Percentiles rank a stretch among this genome's conserved stretches.
Conservation (phyloP, 805 yeast genomes). For the Clavispora vitiphila region DNA sequence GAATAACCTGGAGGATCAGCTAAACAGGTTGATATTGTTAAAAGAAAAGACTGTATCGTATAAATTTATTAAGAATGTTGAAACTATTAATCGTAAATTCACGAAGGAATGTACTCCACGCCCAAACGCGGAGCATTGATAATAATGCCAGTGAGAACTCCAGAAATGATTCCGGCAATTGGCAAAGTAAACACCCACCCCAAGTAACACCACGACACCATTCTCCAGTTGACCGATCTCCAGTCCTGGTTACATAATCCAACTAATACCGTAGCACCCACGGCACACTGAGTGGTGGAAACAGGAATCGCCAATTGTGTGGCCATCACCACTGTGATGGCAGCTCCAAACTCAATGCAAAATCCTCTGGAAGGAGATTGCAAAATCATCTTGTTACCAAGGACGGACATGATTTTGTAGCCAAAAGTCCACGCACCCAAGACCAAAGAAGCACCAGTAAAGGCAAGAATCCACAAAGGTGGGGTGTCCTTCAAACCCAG, state of each 20-base stretch:
- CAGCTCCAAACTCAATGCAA: conserved; percentile 73
- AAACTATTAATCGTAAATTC: too few species aligned
- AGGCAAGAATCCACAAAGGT: conserved; percentile 68
- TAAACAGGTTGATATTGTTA: too few species aligned
- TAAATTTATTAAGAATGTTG: too few species aligned
- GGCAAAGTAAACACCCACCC: conserved; percentile 77
- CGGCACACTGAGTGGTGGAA: conserved; percentile 75
- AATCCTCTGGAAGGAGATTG: conserved; percentile 80
- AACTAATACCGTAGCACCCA: conserved; percentile 72
- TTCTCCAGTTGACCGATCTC: conserved; percentile 69
- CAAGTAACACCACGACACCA: conserved; percentile 63
- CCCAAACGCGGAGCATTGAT: conserved; percentile 55
- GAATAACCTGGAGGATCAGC: too few species aligned
- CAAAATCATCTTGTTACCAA: conserved; percentile 69
- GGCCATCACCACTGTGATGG: conserved; percentile 70
- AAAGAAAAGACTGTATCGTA: too few species aligned
- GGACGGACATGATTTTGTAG: conserved; percentile 61
- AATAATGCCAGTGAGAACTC: conserved; percentile 58
- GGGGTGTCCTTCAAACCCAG: conserved; percentile 52
- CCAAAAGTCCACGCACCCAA: conserved; percentile 70
- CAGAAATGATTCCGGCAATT: conserved; percentile 67
- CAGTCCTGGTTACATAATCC: conserved; percentile 66
- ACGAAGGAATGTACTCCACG: conserved; percentile 17
- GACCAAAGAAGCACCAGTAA: conserved; percentile 61
- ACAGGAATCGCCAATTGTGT: conserved; percentile 68